Percentiles rank a stretch among this genome's conserved stretches.
Evolutionary conservation across 2,329 filamentous ascomycete species (phyloP).

Genomic region (Penicillium capsulatum): DNA sequence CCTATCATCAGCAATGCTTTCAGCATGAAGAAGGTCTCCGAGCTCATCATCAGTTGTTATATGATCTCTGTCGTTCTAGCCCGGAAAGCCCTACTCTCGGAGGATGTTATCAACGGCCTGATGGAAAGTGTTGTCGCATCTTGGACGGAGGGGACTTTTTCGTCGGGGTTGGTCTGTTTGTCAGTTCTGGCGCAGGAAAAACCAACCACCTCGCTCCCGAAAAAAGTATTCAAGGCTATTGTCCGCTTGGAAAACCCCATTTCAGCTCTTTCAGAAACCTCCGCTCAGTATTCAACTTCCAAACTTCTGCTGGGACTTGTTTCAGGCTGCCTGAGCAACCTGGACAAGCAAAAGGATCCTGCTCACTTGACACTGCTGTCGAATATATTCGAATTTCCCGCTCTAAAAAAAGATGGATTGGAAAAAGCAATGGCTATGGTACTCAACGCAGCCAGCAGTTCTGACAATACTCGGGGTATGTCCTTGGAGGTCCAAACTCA

Average conservation of each 20-base stretch:
- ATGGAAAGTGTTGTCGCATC: constrained; percentile 83
- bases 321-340: constrained; percentile 30
- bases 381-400: constrained; percentile 31
- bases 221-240: constrained; percentile 59
- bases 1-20: constrained; percentile 74
- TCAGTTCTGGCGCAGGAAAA: constrained; percentile 78
- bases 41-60: constrained; percentile 81
- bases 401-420: constrained; percentile 31
- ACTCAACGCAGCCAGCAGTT: constrained; percentile 30
- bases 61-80: constrained; percentile 86
- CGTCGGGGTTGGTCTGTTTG: constrained; percentile 72
- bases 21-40: constrained; percentile 67
- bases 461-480: constrained; percentile 47
- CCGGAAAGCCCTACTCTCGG: constrained; percentile 73
- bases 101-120: constrained; percentile 74
- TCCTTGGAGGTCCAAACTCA: constrained; percentile 54
- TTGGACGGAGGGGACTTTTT: constrained; percentile 69
- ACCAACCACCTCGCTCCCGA: constrained; percentile 64
- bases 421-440: constrained; percentile 32
- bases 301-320: constrained; percentile 38
- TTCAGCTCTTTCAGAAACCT: constrained; percentile 33
- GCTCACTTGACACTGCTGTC: constrained; percentile 47
- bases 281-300: constrained; percentile 31
- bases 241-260: constrained; percentile 33
- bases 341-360: constrained; percentile 33